phyloP scores from a whole-genome alignment of 331 rosid species.

The Malus hybrid region DNA sequence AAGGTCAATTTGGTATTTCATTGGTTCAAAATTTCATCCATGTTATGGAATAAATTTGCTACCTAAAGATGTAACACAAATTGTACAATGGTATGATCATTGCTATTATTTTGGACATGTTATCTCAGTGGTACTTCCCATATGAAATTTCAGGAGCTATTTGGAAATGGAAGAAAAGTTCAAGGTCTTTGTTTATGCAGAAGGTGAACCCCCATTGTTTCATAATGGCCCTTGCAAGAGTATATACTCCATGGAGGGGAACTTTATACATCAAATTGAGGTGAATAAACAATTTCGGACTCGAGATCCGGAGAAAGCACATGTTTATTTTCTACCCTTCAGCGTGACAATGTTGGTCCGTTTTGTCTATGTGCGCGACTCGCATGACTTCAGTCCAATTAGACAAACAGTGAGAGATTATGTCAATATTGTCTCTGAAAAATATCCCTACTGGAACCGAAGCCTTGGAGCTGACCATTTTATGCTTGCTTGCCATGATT shows the following conservation, averaged over 20 bases:
- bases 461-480: slow-evolving; percentile 93
- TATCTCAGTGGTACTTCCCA: neutral
- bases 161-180: slow-evolving; percentile 81
- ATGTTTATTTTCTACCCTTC: slow-evolving; percentile 70
- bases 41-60: neutral
- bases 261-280: slow-evolving; percentile 71
- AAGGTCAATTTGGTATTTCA: neutral
- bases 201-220: slow-evolving; percentile 85
- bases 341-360: slow-evolving; percentile 80
- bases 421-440: slow-evolving; percentile 36
- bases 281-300: slow-evolving; percentile 61
- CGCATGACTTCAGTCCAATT: slow-evolving; percentile 61
- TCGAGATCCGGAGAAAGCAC: slow-evolving; percentile 66
- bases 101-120: neutral
- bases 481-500: slow-evolving; percentile 90
- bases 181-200: slow-evolving; percentile 73
- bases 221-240: slow-evolving; percentile 97
- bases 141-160: slow-evolving; percentile 56
- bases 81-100: neutral
- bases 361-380: slow-evolving; percentile 58
- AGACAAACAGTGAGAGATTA: slow-evolving; percentile 62
- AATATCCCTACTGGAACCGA: slow-evolving; percentile 84
- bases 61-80: neutral
- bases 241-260: slow-evolving; percentile 88
- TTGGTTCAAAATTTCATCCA: neutral